phyloP scores from a whole-genome alignment of 148 eudicot genomes.

The Camellia granthamiana region DNA sequence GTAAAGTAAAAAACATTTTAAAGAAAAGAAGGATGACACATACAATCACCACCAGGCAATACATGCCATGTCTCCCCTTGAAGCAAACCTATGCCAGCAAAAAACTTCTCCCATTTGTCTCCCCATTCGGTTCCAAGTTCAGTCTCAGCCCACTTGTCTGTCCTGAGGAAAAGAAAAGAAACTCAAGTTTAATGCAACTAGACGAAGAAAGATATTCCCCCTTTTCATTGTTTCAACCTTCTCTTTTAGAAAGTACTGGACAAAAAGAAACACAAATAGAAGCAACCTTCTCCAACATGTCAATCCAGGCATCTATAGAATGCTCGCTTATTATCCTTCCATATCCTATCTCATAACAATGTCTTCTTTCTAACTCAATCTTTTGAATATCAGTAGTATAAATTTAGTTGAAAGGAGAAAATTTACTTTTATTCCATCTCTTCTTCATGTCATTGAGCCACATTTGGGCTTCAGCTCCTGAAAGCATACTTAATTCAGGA shows the following conservation, averaged over 20 bases:
- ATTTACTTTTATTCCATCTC: background rate
- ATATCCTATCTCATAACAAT: background rate
- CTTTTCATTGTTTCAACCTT: background rate
- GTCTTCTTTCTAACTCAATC: background rate
- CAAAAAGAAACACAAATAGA: background rate
- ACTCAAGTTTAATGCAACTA: constrained; percentile 4
- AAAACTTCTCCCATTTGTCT: constrained; percentile 96
- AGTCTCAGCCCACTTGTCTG: constrained; percentile 99
- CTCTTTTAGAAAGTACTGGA: background rate
- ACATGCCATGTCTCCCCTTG: constrained; percentile 99
- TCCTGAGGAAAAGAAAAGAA: constrained; percentile 48
- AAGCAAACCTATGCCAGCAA: constrained; percentile 91
- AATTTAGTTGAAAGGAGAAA: background rate
- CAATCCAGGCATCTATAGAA: background rate
- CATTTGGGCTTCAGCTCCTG: background rate
- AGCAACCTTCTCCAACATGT: background rate
- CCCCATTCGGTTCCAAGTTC: constrained; percentile 99
- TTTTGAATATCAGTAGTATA: background rate
- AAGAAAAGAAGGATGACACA: constrained; percentile 18
- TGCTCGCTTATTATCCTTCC: background rate
- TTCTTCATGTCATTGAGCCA: background rate
- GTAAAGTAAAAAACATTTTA: background rate
- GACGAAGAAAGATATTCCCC: background rate
- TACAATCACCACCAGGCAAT: constrained; percentile 78
- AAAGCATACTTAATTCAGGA: background rate